A percentile compares a stretch with the other conserved stretches of the same genome.
Evolutionary conservation across 176 grass and related monocot species (phyloP).

Genomic region (Oropetium thomaeum): DNA sequence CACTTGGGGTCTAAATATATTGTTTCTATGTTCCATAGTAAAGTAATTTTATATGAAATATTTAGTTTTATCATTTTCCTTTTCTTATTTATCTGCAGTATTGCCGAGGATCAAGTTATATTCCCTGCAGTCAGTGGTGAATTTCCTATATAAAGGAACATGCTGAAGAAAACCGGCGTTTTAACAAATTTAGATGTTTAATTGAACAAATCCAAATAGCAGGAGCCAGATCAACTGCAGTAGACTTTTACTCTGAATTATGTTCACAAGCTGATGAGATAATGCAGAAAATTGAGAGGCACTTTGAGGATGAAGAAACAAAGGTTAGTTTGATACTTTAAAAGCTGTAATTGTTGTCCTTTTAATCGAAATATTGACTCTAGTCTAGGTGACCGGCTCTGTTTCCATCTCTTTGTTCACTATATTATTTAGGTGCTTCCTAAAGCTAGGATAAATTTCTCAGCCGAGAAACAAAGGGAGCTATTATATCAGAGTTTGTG

Average conservation of each 20-base stretch:
- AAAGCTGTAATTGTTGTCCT: background rate
- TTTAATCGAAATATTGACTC: background rate
- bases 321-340: conserved; percentile 48
- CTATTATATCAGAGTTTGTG: conserved; percentile 69
- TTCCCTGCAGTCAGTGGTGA: conserved; percentile 75
- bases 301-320: conserved; percentile 78
- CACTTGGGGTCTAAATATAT: background rate
- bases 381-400: too few species aligned
- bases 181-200: conserved; percentile 78
- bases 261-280: conserved; percentile 90
- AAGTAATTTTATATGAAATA: background rate
- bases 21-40: background rate
- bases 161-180: conserved; percentile 55
- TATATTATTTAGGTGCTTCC: conserved; percentile 73
- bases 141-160: conserved; percentile 73
- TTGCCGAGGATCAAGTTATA: conserved; percentile 86
- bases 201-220: conserved; percentile 73
- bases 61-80: conserved; percentile 12
- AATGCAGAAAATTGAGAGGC: conserved; percentile 80
- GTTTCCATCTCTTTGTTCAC: conserved; percentile 9
- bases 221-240: conserved; percentile 52
- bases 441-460: conserved; percentile 65
- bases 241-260: conserved; percentile 66
- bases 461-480: conserved; percentile 61
- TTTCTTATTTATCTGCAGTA: conserved; percentile 40